Conservation (phyloP, 805 yeast species). For the Wickerhamomyces bovis region DNA sequence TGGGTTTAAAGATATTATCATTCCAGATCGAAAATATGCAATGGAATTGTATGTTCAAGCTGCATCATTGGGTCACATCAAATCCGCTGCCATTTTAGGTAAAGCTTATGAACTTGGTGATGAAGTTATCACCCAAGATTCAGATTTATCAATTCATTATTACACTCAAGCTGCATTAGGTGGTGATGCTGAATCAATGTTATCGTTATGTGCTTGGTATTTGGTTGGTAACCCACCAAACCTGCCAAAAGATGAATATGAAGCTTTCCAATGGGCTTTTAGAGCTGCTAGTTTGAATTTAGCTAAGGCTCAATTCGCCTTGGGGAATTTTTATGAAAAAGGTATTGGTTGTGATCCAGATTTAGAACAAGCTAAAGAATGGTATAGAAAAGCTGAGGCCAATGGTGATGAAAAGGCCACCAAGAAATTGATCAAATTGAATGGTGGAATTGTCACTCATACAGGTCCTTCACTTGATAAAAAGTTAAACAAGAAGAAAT, state of each 20-base stretch:
- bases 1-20: conserved; percentile 83
- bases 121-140: conserved; percentile 63
- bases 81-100: conserved; percentile 76
- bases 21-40: conserved; percentile 79
- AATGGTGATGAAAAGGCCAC: conserved; percentile 49
- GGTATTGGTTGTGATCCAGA: conserved; percentile 80
- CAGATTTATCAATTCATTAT: conserved; percentile 83
- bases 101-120: conserved; percentile 75
- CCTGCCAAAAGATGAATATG: conserved; percentile 68
- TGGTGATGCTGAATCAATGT: conserved; percentile 86
- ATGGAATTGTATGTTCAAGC: conserved; percentile 82
- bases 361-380: conserved; percentile 50
- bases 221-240: conserved; percentile 85
- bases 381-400: conserved; percentile 74
- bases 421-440: conserved; percentile 24
- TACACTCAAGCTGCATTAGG: conserved; percentile 85
- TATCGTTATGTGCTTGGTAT: conserved; percentile 96
- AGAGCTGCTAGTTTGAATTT: conserved; percentile 73
- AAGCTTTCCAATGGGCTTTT: conserved; percentile 93
- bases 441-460: background rate
- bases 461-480: background rate
- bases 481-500: conserved; percentile 3
- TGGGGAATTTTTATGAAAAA: conserved; percentile 77
- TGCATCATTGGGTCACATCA: conserved; percentile 80
- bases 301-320: conserved; percentile 78